Evolutionary conservation across 441 rosid species (phyloP).

Genomic region (Populus hybrid): DNA sequence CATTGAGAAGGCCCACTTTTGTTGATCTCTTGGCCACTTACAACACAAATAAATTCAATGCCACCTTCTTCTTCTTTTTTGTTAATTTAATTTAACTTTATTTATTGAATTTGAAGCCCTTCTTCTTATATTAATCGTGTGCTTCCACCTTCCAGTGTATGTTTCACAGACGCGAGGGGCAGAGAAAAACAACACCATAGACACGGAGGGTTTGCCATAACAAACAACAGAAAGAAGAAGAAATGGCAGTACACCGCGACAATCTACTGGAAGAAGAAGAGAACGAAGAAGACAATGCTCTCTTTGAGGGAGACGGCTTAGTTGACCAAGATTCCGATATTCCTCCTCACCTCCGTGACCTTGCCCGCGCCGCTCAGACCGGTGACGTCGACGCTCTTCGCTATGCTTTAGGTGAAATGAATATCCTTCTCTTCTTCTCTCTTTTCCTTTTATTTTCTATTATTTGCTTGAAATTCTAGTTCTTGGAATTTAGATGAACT

Average conservation of each 20-base stretch:
- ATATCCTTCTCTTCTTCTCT: neutral
- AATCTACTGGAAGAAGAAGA: conserved; percentile 71
- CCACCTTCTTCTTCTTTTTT: too few relatives aligned
- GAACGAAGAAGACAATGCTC: conserved; percentile 59
- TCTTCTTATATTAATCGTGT: too few relatives aligned
- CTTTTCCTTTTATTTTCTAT: neutral
- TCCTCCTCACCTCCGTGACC: conserved; percentile 67
- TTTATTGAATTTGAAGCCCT: too few relatives aligned
- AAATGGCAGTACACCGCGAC: conserved; percentile 85
- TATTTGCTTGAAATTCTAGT: too few relatives aligned
- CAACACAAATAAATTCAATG: too few relatives aligned
- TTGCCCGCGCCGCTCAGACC: conserved; percentile 57
- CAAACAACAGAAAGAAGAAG: neutral
- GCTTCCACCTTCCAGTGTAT: too few relatives aligned
- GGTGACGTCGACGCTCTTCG: conserved; percentile 68
- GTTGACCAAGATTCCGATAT: conserved; percentile 44
- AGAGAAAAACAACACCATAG: too few relatives aligned
- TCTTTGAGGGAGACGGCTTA: conserved; percentile 50
- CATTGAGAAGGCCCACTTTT: too few relatives aligned
- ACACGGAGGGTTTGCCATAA: neutral
- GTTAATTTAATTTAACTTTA: too few relatives aligned
- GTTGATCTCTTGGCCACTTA: too few relatives aligned
- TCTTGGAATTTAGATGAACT: too few relatives aligned
- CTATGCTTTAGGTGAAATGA: conserved; percentile 52
- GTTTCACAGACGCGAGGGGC: neutral